These are phyloP conservation scores for Alternaria hordeiaustralica DNA, from an alignment of 2,329 filamentous ascomycete species.

Conservation along the genomic window DNA sequence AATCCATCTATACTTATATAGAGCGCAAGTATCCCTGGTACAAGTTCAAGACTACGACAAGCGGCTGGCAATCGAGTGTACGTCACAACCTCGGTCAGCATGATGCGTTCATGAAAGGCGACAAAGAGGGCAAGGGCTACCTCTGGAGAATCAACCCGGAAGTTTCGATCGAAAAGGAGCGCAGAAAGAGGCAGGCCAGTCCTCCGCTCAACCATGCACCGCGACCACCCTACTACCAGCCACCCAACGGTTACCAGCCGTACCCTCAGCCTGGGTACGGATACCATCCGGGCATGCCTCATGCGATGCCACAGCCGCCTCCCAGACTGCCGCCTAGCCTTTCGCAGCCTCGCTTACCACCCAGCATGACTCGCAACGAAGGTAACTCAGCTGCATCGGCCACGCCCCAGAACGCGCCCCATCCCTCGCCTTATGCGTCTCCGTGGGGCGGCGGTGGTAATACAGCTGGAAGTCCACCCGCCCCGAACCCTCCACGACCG, in stretches of 20 bases:
- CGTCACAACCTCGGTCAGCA: conserved; percentile 68
- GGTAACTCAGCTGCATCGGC: conserved; percentile 29
- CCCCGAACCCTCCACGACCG: conserved; percentile 36
- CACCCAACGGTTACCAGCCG: conserved; percentile 37
- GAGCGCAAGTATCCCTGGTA: conserved; percentile 69
- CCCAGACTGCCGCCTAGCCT: conserved; percentile 38
- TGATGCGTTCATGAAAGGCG: conserved; percentile 65
- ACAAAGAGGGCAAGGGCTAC: conserved; percentile 68
- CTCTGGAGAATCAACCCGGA: conserved; percentile 67
- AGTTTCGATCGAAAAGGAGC: conserved; percentile 65
- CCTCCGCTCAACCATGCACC: conserved; percentile 47
- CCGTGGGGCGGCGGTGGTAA: conserved; percentile 46
- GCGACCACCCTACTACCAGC: conserved; percentile 41
- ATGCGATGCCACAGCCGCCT: conserved; percentile 39
- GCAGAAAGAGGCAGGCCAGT: conserved; percentile 58
- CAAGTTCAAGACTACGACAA: conserved; percentile 64
- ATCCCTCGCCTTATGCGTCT: conserved; percentile 45
- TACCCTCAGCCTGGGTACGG: conserved; percentile 37
- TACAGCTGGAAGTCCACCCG: conserved; percentile 32
- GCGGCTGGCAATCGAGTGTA: conserved; percentile 71
- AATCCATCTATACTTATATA: conserved; percentile 70
- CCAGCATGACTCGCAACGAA: conserved; percentile 43
- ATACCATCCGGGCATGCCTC: conserved; percentile 41
- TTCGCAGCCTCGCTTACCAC: conserved; percentile 43
- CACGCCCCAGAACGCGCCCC: conserved; percentile 33